Evolutionary conservation across 129 eudicot genomes (phyloP).

Genomic region (Chrysanthemum seticuspe): DNA sequence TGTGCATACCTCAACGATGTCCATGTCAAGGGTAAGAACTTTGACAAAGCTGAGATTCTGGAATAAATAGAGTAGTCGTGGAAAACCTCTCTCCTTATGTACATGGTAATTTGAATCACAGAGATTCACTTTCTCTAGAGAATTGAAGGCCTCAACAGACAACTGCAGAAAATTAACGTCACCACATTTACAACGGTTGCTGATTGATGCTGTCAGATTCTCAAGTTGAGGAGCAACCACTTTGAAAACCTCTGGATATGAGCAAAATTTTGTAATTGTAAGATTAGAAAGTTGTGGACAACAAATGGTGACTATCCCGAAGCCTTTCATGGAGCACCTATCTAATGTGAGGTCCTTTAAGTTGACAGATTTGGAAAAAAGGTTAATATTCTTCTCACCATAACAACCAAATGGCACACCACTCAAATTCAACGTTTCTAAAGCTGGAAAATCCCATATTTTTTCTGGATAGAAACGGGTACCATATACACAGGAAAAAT

Average conservation of each 20-base stretch:
- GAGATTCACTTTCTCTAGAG: slow-evolving; percentile 19
- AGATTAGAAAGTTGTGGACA: slow-evolving; percentile 2
- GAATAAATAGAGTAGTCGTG: slow-evolving; percentile 10
- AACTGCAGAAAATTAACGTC: neutral
- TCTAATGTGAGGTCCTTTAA: slow-evolving; percentile 11
- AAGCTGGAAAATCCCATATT: slow-evolving; percentile 15
- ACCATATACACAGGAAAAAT: neutral
- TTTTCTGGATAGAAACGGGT: neutral
- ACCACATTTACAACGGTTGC: too few relatives aligned
- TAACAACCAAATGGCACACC: neutral
- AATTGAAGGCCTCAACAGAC: neutral
- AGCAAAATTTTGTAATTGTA: neutral
- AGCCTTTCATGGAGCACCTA: neutral
- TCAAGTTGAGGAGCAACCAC: slow-evolving; percentile 23
- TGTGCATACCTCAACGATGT: slow-evolving; percentile 20
- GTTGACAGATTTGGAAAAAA: slow-evolving; percentile 11
- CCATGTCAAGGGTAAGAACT: slow-evolving; percentile 2
- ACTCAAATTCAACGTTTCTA: slow-evolving; percentile 12
- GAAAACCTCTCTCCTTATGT: neutral
- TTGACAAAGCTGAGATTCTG: neutral
- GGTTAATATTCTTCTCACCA: neutral
- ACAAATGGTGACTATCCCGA: neutral
- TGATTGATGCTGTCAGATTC: slow-evolving; percentile 7
- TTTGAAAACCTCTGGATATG: neutral
- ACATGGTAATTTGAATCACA: neutral